Evolutionary conservation across 352 stramenopile genomes (phyloP).

Genomic region (Aphanomyces stellatus): DNA sequence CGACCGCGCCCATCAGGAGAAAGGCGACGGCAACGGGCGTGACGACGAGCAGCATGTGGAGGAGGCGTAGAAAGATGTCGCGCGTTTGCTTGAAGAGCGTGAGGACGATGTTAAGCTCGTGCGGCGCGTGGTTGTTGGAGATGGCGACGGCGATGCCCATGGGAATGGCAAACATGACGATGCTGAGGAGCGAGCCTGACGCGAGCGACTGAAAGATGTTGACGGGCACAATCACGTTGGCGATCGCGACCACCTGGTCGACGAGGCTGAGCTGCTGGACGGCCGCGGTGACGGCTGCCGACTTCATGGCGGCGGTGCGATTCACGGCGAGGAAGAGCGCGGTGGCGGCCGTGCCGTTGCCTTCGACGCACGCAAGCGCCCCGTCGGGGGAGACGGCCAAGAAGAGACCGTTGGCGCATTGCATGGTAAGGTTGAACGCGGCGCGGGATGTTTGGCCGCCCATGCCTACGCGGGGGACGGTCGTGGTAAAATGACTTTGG

Average conservation of each 20-base stretch:
- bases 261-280: slow-evolving; percentile 43
- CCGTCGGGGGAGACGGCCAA: slow-evolving; percentile 24
- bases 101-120: slow-evolving; percentile 59
- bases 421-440: slow-evolving; percentile 38
- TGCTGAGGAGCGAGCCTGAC: slow-evolving; percentile 41
- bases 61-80: slow-evolving; percentile 43
- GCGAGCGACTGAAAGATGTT: slow-evolving; percentile 66
- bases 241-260: slow-evolving; percentile 61
- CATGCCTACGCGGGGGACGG: slow-evolving; percentile 5
- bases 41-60: not conserved
- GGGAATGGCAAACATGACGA: slow-evolving; percentile 63
- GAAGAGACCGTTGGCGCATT: slow-evolving; percentile 36
- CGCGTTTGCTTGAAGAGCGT: slow-evolving; percentile 47
- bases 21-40: slow-evolving; percentile 21
- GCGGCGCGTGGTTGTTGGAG: slow-evolving; percentile 38
- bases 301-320: slow-evolving; percentile 42
- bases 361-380: slow-evolving; percentile 33
- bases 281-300: slow-evolving; percentile 29
- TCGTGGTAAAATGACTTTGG: slow-evolving; percentile 18
- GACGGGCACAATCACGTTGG: slow-evolving; percentile 50
- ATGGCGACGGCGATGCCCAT: slow-evolving; percentile 55
- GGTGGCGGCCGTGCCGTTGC: slow-evolving; percentile 25
- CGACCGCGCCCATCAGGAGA: slow-evolving; percentile 57
- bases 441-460: slow-evolving; percentile 15
- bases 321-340: slow-evolving; percentile 43